Evolutionary conservation across 805 yeast genomes (phyloP).

Genomic region (Saturnispora gosingensis): DNA sequence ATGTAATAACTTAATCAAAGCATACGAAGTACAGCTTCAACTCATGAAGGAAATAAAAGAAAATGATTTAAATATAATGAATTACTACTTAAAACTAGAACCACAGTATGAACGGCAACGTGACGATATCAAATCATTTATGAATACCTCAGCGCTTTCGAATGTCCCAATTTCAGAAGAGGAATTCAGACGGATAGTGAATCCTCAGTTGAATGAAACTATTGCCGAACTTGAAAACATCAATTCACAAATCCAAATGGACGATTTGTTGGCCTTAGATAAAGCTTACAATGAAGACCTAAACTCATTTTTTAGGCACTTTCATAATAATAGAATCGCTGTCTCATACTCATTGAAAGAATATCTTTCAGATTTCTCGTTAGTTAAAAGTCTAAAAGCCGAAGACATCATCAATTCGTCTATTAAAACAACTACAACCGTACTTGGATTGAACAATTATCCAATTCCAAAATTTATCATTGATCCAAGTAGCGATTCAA

Average conservation of each 20-base stretch:
- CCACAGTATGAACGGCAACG: conserved; percentile 2
- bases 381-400: conserved; percentile 13
- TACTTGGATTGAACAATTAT: conserved; percentile 22
- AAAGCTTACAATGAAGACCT: conserved; percentile 14
- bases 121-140: not conserved
- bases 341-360: conserved; percentile 20
- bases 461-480: conserved; percentile 23
- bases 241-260: conserved; percentile 6
- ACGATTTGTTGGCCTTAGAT: conserved; percentile 17
- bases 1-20: conserved; percentile 3
- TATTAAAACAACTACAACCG: conserved; percentile 17
- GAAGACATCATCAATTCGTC: conserved; percentile 12
- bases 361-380: conserved; percentile 14
- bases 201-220: conserved; percentile 8
- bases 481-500: not conserved
- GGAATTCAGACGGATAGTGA: conserved; percentile 4
- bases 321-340: conserved; percentile 20
- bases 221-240: conserved; percentile 11
- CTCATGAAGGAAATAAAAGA: not conserved
- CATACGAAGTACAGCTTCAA: conserved; percentile 11
- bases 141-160: not conserved
- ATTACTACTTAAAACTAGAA: conserved; percentile 8
- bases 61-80: not conserved
- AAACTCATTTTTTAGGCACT: conserved; percentile 18
- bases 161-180: conserved; percentile 3